Evolutionary conservation across 148 eudicot genomes (phyloP), one percentile per base, ranked within the genome.

Genomic region (Rhododendron ovatum): DNA sequence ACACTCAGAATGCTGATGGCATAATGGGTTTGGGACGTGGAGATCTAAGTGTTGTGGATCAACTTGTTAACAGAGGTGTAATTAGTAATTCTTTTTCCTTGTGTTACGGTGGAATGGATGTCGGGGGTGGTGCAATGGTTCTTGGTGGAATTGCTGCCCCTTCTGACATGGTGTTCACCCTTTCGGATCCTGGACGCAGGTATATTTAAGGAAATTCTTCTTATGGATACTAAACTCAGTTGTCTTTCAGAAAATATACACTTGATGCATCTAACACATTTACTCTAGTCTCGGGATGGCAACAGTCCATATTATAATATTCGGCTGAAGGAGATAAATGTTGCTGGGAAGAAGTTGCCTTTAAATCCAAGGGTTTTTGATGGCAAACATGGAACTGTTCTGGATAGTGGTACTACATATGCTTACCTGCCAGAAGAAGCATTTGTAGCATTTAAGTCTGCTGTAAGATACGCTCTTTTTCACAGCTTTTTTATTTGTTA

Each of bases 271-370:
- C 99, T 95, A 94, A 93, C 98, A 89, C 98, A 94, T 97, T 94
- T 94, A 97, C 99, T 90, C 90, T 94, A 93, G 98, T 94, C 90
- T 95, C 89, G 95, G 95, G 95, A 87, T 95, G 95, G 91, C 86
- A 93, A 95, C 99, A 97, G 98, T 89, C 98, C 98, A 84, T 97
- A 95, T 90, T 97, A 97, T 94, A 97, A 97, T 86, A 93, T 97
- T 83, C 96, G 93, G 84, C 91, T 97, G 96, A 95, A 91, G 91
- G 98, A 91, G 90, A 82, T 97, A 30, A 91, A 92, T 84, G 95
- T 97, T 87, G 98, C 95, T 89, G 98, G 99, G 87, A 95, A 91
- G 92, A 88, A 82, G 84, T 86, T 97, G 88, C 65, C 92, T 84
- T n/a, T 97, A 43, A 82, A 87, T 71, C 88, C 98, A 0, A 88